Conservation (phyloP, 129 eudicot species). For the Pseudognaphalium luteoalbum region DNA sequence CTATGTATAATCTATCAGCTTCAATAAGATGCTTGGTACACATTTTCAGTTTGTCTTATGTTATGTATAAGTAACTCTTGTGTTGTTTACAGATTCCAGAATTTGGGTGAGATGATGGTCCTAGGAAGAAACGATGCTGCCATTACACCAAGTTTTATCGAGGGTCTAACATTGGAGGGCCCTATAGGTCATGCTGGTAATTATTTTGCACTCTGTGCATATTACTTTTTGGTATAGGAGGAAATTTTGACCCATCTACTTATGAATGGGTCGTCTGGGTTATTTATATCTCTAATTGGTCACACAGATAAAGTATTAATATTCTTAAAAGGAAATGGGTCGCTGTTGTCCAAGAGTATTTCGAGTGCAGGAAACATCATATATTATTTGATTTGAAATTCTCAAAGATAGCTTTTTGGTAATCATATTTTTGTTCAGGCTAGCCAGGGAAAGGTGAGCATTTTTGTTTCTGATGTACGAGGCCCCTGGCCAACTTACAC, state of each 20-base stretch:
- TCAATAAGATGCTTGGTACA: neutral
- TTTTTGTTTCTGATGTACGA: too few relatives aligned
- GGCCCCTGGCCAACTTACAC: too few relatives aligned
- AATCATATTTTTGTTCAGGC: neutral
- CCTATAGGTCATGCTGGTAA: slow-evolving; percentile 91
- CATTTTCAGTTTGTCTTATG: neutral
- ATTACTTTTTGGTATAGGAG: slow-evolving; percentile 8
- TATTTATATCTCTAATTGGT: neutral
- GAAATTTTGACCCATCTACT: neutral
- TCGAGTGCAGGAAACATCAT: neutral
- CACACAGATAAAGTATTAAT: neutral
- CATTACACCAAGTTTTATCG: slow-evolving; percentile 82
- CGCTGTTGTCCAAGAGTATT: neutral
- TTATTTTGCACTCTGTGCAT: neutral
- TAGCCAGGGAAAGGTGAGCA: too few relatives aligned
- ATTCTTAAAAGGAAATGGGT: neutral
- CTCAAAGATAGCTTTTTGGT: too few relatives aligned
- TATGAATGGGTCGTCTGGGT: neutral
- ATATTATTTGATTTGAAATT: neutral
- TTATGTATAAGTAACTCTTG: slow-evolving; percentile 2
- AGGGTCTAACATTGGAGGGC: slow-evolving; percentile 87
- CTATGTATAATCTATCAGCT: neutral
- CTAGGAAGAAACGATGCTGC: slow-evolving; percentile 91
- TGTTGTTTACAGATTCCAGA: slow-evolving; percentile 67
- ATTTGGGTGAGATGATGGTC: slow-evolving; percentile 99